Percentiles rank a stretch among this genome's conserved stretches.
Evolutionary conservation across 202 grass and related monocot genomes (phyloP).

Genomic region (Schoenoplectus triqueter): DNA sequence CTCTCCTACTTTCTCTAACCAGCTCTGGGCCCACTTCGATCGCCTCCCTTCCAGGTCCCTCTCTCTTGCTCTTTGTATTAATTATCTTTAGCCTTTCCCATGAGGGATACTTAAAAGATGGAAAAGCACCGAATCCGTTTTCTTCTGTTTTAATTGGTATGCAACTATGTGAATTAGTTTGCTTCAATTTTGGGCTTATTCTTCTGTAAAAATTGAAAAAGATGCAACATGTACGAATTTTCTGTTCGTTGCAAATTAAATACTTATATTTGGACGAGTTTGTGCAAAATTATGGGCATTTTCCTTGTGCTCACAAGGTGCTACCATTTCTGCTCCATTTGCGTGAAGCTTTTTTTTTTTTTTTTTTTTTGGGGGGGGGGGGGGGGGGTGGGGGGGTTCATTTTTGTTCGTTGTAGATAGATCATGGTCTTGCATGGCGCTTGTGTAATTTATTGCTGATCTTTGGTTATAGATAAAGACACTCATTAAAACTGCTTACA

Average conservation of each 20-base stretch:
- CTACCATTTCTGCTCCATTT: not conserved
- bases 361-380: too few species aligned
- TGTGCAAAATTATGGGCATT: not conserved
- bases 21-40: conserved; percentile 90
- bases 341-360: too few species aligned
- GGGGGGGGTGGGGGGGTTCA: not conserved
- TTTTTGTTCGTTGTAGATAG: not conserved
- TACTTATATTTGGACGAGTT: not conserved
- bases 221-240: not conserved
- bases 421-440: not conserved
- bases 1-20: conserved; percentile 55
- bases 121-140: too few species aligned
- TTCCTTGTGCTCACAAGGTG: not conserved
- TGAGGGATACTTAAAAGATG: too few species aligned
- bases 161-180: not conserved
- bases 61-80: too few species aligned
- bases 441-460: not conserved
- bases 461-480: not conserved
- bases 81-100: too few species aligned
- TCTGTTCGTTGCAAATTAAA: not conserved
- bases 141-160: not conserved
- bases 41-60: conserved; percentile 75
- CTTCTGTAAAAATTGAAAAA: not conserved
- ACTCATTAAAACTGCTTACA: not conserved
- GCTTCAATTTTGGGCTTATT: not conserved